Evolutionary conservation across 2,329 filamentous ascomycete genomes (phyloP).

Genomic region (Diaporthe ilicicola): DNA sequence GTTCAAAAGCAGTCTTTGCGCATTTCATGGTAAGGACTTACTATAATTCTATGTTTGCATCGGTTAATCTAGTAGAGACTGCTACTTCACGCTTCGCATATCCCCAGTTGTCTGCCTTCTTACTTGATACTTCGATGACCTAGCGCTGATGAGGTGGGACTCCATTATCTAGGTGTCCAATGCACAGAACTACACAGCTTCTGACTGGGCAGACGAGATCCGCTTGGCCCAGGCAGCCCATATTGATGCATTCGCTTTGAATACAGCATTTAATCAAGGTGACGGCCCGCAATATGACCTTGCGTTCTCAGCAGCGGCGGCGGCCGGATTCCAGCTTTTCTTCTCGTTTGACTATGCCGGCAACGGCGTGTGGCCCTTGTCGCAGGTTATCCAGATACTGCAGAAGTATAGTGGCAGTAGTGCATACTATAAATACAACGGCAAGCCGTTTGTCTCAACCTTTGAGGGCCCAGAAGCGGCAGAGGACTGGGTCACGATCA

Average conservation of each 20-base stretch:
- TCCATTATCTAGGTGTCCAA: constrained; percentile 43
- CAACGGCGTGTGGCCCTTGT: constrained; percentile 39
- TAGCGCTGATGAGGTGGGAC: too few relatives aligned
- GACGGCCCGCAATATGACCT: constrained; percentile 31
- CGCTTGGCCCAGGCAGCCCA: constrained; percentile 43
- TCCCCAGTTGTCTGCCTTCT: too few relatives aligned
- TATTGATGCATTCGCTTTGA: constrained; percentile 51
- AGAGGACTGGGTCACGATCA: constrained; percentile 54
- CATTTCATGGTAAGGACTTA: too few relatives aligned
- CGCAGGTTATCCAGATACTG: constrained; percentile 40
- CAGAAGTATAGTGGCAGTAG: constrained; percentile 36
- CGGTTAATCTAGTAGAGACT: too few relatives aligned
- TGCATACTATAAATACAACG: constrained; percentile 41
- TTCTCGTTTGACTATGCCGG: constrained; percentile 52
- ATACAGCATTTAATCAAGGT: constrained; percentile 35
- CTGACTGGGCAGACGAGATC: constrained; percentile 45
- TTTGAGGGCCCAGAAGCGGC: constrained; percentile 56
- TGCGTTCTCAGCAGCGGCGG: constrained; percentile 40
- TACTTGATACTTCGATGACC: too few relatives aligned
- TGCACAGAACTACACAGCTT: constrained; percentile 29
- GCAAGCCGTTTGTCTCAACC: constrained; percentile 56
- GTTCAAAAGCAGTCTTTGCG: too few relatives aligned
- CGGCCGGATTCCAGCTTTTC: constrained; percentile 44
- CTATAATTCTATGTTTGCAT: too few relatives aligned
- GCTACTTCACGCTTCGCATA: too few relatives aligned